Evolutionary conservation across 345 rosid genomes (phyloP).

Genomic region (Eucalyptus caleyi): DNA sequence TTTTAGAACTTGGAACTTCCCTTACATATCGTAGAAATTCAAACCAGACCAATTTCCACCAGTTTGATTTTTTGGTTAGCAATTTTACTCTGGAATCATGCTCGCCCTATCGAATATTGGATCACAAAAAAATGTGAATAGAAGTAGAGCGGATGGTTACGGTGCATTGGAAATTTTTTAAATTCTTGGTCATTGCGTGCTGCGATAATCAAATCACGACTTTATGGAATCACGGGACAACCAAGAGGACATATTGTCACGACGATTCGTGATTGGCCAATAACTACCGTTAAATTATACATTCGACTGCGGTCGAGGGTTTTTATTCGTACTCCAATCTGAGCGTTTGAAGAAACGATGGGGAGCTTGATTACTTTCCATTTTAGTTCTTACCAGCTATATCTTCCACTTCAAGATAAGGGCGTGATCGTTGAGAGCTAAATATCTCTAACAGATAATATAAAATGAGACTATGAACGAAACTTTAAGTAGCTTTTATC

Average conservation of each 20-base stretch:
- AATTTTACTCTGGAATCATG: fast-evolving
- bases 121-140: background rate
- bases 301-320: background rate
- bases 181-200: fast-evolving
- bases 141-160: background rate
- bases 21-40: fast-evolving
- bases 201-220: background rate
- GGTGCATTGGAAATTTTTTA: background rate
- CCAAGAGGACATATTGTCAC: background rate
- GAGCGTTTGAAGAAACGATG: background rate
- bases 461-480: background rate
- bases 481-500: background rate
- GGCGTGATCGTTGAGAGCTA: background rate
- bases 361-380: background rate
- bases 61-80: fast-evolving
- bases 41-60: fast-evolving
- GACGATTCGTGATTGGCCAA: background rate
- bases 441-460: background rate
- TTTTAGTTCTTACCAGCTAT: background rate
- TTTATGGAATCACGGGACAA: background rate
- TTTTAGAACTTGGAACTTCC: fast-evolving
- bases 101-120: background rate
- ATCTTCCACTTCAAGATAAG: background rate
- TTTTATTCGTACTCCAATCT: background rate
- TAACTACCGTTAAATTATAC: background rate